Base-by-base conservation (phyloP, 2,329 filamentous ascomycete genomes). In the Verticillium nubilum region DNA sequence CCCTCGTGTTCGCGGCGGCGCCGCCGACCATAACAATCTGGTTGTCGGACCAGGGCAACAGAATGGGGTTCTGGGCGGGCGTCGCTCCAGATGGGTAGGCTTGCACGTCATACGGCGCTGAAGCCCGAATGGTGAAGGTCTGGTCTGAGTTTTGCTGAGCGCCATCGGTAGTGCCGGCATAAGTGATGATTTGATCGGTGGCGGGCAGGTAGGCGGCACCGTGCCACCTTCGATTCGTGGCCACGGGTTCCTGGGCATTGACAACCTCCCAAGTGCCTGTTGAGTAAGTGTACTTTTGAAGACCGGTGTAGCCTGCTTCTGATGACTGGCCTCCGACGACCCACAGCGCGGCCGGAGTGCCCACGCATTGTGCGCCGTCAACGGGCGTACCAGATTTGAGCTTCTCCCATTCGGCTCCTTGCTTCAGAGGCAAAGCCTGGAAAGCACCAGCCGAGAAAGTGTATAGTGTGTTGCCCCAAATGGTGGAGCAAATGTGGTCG, bases 391-490 rank as follows among this genome's bases (percentile, higher is more conserved):
- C 91, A 70, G 81, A 82, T 1, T 80, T 68, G 65, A 95, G 73
- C 65, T 80, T 71, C 63, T 82, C 77, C 94, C 94, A 97, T 75
- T 85, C 75, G 55, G 86, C 89, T 56, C 89, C 89, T 64, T 86
- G 74, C 63, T 83, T 75, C 63, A 98, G 76, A 13, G 80, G 74
- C 64, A 98, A 75, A 9, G 89, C 89, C 71, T 92, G 85, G 67
- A 98, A 93, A 28, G 86, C 90, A 54, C 84, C 76, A 9, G 86
- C 76, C 5, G 91, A 91, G 73, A 91, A 96, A 53, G 90, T 87
- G 77, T 96, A 98, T 58, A 98, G 85, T 13, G 87, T 92, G 72
- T 92, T 87, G 70, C 92, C 81, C 77, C 91, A 81, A 62, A 97
- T 83, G 69, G 89, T 85, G 60, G 92, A 92, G 76, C 94, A 98